Conservation (phyloP, 805 yeast species). For the Zygoascus biomembranicola region DNA sequence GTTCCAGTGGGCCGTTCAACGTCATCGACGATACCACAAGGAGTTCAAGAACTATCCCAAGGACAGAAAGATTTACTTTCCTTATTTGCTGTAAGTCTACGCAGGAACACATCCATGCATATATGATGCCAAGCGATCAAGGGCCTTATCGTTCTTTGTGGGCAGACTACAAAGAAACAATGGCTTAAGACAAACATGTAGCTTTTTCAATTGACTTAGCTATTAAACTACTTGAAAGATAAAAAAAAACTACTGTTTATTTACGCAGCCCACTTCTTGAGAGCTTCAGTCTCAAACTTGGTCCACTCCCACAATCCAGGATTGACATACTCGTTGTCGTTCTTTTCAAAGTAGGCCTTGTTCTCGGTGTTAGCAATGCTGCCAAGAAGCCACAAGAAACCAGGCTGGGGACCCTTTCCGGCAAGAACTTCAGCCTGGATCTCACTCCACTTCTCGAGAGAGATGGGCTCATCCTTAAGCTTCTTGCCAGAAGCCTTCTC, state of each 20-base stretch:
- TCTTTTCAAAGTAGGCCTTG: neutral
- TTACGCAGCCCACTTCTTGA: conserved; percentile 8
- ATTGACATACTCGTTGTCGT: conserved; percentile 19
- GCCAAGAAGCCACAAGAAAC: neutral
- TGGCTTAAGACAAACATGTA: no score
- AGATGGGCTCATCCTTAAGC: conserved; percentile 10
- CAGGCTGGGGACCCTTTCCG: neutral
- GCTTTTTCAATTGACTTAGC: no score
- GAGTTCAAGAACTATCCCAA: conserved; percentile 77
- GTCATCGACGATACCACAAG: conserved; percentile 58
- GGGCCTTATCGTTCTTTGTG: no score
- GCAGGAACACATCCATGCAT: no score
- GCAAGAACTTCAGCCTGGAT: conserved; percentile 2
- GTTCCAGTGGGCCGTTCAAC: conserved; percentile 87
- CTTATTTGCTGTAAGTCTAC: conserved; percentile 47
- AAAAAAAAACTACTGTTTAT: no score
- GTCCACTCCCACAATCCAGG: conserved; percentile 21
- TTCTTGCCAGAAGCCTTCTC: conserved; percentile 17
- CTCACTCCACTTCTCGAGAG: conserved; percentile 5
- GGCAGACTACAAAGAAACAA: no score
- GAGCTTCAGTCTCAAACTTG: conserved; percentile 8
- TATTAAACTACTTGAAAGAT: no score
- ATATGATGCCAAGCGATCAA: no score
- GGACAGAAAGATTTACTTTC: conserved; percentile 70
- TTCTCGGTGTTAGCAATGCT: neutral